phyloP scores from a whole-genome alignment of 2,329 filamentous ascomycete species.

The Apiospora kogelbergensis region DNA sequence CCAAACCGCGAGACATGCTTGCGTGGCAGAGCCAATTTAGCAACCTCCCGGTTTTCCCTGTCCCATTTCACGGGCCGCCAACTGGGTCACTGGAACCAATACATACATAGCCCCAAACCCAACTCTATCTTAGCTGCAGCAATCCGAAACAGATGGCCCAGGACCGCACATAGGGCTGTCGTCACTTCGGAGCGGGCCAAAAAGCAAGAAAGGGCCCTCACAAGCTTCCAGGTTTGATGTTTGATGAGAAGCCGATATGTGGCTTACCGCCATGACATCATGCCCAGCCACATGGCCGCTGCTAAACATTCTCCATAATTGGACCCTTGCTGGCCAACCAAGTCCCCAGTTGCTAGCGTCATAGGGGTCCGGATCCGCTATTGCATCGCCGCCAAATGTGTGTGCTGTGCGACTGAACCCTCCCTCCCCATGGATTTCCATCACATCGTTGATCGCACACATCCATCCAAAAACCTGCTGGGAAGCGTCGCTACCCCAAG shows the following conservation, averaged over 20 bases:
- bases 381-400: background rate
- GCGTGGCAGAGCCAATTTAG: background rate
- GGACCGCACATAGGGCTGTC: background rate
- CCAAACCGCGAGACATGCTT: background rate
- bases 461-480: background rate
- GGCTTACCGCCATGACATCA: conserved; percentile 8
- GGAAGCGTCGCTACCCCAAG: background rate
- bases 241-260: background rate
- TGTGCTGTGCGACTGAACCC: background rate
- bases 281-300: background rate
- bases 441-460: background rate
- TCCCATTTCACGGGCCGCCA: background rate
- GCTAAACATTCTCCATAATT: too few relatives aligned
- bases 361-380: background rate
- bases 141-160: background rate
- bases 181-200: background rate
- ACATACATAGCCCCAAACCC: too few relatives aligned
- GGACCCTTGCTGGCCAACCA: background rate
- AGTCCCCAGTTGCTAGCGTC: background rate
- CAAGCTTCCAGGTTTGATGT: background rate
- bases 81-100: background rate
- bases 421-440: background rate
- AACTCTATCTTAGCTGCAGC: background rate
- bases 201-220: background rate
- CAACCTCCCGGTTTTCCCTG: background rate